A percentile compares a stretch with the other conserved stretches of the same genome.
phyloP scores from a whole-genome alignment of 2,329 filamentous ascomycete genomes.

The Aureobasidium sp. region DNA sequence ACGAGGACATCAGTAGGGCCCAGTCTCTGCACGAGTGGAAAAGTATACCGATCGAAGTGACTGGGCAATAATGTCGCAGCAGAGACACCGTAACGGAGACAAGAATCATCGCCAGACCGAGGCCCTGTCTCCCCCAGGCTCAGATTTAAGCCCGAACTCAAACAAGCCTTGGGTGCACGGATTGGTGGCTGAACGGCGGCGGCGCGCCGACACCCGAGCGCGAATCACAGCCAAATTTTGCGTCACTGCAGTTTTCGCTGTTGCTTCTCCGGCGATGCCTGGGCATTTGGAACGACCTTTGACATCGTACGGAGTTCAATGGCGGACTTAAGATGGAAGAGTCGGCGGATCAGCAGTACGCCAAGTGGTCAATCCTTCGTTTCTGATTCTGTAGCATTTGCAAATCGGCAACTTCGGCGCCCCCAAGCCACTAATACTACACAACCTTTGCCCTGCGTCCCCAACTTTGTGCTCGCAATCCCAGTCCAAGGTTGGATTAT shows the following conservation, averaged over 20 bases:
- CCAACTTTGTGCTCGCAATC: background rate
- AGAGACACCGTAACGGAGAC: background rate
- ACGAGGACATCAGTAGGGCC: background rate
- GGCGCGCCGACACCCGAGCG: constrained; percentile 5
- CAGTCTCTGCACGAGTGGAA: background rate
- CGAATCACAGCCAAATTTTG: background rate
- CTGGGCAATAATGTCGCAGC: background rate
- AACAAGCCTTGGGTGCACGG: constrained; percentile 9
- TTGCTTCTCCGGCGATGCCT: constrained; percentile 10
- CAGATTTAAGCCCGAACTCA: background rate
- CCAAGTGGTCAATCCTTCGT: constrained; percentile 1
- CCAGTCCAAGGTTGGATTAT: background rate
- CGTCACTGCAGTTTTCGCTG: constrained; percentile 6
- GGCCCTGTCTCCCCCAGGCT: constrained; percentile 6
- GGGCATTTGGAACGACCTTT: background rate
- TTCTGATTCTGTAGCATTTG: background rate
- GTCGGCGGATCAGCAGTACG: constrained; percentile 10
- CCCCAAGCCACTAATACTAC: background rate
- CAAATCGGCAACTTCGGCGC: constrained; percentile 3
- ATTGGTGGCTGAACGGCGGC: background rate
- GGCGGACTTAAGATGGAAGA: constrained; percentile 11
- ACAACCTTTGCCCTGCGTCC: background rate
- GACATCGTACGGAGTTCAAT: background rate
- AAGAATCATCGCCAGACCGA: background rate
- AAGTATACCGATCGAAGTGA: background rate